Evolutionary conservation across 2,329 filamentous ascomycete species (phyloP).

Genomic region (Tolypocladium amazonense): DNA sequence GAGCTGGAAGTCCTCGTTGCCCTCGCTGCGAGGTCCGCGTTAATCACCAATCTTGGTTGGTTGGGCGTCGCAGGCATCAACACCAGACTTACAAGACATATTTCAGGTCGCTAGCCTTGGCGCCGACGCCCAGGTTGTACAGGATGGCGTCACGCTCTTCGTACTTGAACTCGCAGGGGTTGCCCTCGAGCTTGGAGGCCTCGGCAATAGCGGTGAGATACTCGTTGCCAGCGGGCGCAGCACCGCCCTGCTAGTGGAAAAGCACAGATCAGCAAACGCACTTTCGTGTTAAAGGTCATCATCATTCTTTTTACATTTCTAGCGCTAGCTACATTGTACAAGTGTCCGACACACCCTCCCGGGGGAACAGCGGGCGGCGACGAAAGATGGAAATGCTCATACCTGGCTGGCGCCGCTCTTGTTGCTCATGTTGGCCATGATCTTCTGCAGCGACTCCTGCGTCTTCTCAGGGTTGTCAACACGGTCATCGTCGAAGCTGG

Average conservation of each 20-base stretch:
- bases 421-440: constrained; percentile 77
- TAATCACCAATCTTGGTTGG: background rate
- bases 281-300: background rate
- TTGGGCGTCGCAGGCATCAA: background rate
- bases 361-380: background rate
- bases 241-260: constrained; percentile 7
- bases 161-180: constrained; percentile 68
- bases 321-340: constrained; percentile 9
- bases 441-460: constrained; percentile 66
- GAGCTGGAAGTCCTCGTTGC: constrained; percentile 82
- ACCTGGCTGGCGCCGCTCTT: constrained; percentile 49
- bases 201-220: constrained; percentile 66
- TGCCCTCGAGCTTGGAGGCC: constrained; percentile 60
- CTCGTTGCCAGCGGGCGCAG: constrained; percentile 40
- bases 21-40: constrained; percentile 42
- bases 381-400: constrained; percentile 29
- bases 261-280: constrained; percentile 11
- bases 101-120: constrained; percentile 78
- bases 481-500: constrained; percentile 78
- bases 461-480: constrained; percentile 77
- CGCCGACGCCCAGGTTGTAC: constrained; percentile 90
- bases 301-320: constrained; percentile 5
- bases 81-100: constrained; percentile 56
- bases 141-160: constrained; percentile 83
- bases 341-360: background rate